phyloP scores from a whole-genome alignment of 2,329 filamentous ascomycete genomes.

The Stagonosporopsis chrysanthemi region DNA sequence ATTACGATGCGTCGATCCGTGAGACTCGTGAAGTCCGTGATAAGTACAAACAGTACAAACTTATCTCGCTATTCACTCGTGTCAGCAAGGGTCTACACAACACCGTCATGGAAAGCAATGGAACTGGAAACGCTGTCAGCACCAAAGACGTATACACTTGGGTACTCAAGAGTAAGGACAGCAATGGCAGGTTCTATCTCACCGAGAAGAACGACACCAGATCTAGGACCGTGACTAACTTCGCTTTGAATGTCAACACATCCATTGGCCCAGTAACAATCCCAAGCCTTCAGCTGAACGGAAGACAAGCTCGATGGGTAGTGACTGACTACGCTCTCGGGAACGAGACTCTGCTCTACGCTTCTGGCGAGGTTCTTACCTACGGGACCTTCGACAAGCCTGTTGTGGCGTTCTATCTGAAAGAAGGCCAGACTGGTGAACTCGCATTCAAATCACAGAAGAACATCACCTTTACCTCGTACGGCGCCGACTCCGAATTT shows the following conservation, averaged over 20 bases:
- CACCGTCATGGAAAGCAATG: slow-evolving; percentile 63
- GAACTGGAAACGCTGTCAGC: slow-evolving; percentile 57
- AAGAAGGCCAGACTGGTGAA: slow-evolving; percentile 57
- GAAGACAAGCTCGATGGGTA: slow-evolving; percentile 63
- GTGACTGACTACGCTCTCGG: slow-evolving; percentile 63
- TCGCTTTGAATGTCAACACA: slow-evolving; percentile 59
- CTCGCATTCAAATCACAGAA: slow-evolving; percentile 58
- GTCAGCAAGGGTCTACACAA: slow-evolving; percentile 60
- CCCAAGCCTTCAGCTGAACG: slow-evolving; percentile 59
- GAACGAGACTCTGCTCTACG: slow-evolving; percentile 58
- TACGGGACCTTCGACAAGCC: slow-evolving; percentile 58
- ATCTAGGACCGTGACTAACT: slow-evolving; percentile 55
- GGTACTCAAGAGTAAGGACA: slow-evolving; percentile 61
- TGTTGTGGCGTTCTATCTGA: slow-evolving; percentile 60
- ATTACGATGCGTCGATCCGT: slow-evolving; percentile 59
- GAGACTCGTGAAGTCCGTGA: slow-evolving; percentile 62
- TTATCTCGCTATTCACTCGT: slow-evolving; percentile 62
- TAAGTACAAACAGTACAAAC: slow-evolving; percentile 63
- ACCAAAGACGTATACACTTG: slow-evolving; percentile 57
- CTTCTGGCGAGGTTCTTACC: slow-evolving; percentile 60
- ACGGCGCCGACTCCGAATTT: slow-evolving; percentile 51
- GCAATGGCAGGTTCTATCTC: slow-evolving; percentile 60
- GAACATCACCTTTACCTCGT: slow-evolving; percentile 51
- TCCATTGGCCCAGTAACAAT: slow-evolving; percentile 54
- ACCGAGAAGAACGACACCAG: slow-evolving; percentile 57